Percentiles rank a stretch among this genome's conserved stretches.
Evolutionary conservation across 176 grass and related monocot species (phyloP).

Genomic region (Aegilops tauschii): DNA sequence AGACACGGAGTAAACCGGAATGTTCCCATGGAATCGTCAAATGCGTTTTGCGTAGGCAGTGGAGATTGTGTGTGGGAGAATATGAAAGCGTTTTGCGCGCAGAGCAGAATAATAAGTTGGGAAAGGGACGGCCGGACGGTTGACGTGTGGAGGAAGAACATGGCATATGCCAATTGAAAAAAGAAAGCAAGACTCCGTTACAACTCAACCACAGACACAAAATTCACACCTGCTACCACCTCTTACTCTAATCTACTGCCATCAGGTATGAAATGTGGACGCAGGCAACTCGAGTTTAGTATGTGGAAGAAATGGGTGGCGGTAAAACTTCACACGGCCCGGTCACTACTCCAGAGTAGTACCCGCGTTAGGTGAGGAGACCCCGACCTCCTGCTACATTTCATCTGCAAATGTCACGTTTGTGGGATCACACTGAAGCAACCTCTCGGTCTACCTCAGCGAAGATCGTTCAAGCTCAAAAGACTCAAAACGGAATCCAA

Average conservation of each 20-base stretch:
- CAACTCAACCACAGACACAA: background rate
- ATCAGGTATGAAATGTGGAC: background rate
- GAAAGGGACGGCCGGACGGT: background rate
- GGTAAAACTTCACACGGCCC: background rate
- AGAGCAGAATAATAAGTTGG: background rate
- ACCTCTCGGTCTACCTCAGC: background rate
- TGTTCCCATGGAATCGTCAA: background rate
- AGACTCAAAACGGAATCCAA: background rate
- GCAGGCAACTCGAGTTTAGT: too few relatives aligned
- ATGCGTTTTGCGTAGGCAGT: background rate
- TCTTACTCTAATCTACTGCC: background rate
- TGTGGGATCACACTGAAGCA: background rate
- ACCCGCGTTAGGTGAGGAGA: background rate
- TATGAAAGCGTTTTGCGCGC: background rate
- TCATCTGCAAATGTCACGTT: background rate
- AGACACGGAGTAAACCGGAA: background rate
- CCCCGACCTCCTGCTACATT: background rate
- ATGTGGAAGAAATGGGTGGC: too few relatives aligned
- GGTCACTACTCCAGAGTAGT: background rate
- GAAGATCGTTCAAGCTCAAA: background rate
- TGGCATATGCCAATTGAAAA: background rate
- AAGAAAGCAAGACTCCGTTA: background rate
- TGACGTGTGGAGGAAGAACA: background rate
- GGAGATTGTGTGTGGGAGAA: background rate
- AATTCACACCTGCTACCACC: background rate